Evolutionary conservation across 495 filamentous ascomycete species (phyloP).

Genomic region (Pyrenula aspistea): DNA sequence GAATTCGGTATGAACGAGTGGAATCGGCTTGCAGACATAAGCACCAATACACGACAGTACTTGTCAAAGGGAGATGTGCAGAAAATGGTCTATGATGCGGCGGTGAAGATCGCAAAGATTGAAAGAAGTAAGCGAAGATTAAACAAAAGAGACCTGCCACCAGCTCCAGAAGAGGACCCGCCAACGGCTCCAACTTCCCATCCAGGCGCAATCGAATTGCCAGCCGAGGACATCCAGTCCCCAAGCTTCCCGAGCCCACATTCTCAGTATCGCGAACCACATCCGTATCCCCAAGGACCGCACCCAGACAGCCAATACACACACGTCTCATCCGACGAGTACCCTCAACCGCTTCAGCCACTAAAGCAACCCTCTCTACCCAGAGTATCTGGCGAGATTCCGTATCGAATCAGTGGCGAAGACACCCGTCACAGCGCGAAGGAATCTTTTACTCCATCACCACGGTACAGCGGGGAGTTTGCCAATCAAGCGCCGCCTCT

Average conservation of each 20-base stretch:
- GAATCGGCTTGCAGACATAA: constrained; percentile 85
- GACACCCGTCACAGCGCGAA: constrained; percentile 21
- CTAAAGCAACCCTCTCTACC: constrained; percentile 12
- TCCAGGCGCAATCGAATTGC: constrained; percentile 49
- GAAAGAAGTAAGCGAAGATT: constrained; percentile 49
- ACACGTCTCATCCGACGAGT: constrained; percentile 45
- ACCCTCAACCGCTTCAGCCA: constrained; percentile 31
- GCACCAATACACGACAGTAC: constrained; percentile 78
- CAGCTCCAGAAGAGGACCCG: constrained; percentile 10
- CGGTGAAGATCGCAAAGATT: constrained; percentile 76
- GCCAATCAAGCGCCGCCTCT: constrained; percentile 52
- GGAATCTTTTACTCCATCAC: constrained; percentile 22
- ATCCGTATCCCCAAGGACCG: constrained; percentile 11
- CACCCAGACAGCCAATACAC: constrained; percentile 47
- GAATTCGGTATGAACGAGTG: constrained; percentile 99
- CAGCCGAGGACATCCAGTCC: constrained; percentile 39
- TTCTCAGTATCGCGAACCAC: constrained; percentile 9
- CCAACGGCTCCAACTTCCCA: constrained; percentile 28
- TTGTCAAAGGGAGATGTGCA: constrained; percentile 62
- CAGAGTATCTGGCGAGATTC: constrained; percentile 27
- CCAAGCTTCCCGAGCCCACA: constrained; percentile 10
- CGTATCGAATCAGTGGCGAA: constrained; percentile 25
- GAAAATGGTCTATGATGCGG: constrained; percentile 58
- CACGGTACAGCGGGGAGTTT: constrained; percentile 33
- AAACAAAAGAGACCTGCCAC: not conserved